Conservation (phyloP, 768 basidiomycete species). For the Kwoniella europaea region DNA sequence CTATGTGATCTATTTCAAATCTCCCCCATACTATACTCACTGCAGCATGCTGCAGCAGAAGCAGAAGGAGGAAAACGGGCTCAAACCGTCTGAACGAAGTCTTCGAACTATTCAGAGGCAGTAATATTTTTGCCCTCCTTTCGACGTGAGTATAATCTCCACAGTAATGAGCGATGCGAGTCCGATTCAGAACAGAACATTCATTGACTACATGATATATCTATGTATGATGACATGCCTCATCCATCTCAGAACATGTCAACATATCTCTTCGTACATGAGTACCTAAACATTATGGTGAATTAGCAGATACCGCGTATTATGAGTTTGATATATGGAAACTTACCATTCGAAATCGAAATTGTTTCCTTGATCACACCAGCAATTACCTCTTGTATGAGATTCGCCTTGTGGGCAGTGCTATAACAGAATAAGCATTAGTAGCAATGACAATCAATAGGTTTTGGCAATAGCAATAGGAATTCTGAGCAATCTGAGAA, state of each 20-base stretch:
- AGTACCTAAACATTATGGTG: slow-evolving; percentile 66
- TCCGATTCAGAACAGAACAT: neutral
- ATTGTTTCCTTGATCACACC: slow-evolving; percentile 74
- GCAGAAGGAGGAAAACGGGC: too few species aligned
- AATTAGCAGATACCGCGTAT: too few species aligned
- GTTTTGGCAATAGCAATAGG: neutral
- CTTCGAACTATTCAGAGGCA: too few species aligned
- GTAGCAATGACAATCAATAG: neutral
- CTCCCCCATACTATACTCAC: too few species aligned
- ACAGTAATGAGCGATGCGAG: too few species aligned
- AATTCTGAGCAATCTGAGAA: neutral
- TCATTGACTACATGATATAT: neutral
- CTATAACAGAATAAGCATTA: slow-evolving; percentile 21
- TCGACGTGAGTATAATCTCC: too few species aligned
- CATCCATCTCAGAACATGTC: slow-evolving; percentile 43
- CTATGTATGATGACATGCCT: slow-evolving; percentile 6
- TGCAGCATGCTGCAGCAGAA: too few species aligned
- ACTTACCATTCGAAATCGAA: slow-evolving; percentile 66
- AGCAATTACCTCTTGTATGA: slow-evolving; percentile 80
- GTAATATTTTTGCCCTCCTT: too few species aligned
- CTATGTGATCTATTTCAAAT: too few species aligned
- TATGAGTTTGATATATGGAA: neutral
- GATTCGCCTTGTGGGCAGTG: slow-evolving; percentile 59
- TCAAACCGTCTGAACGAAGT: too few species aligned
- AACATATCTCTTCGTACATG: slow-evolving; percentile 80